Evolutionary conservation across 2,329 filamentous ascomycete species (phyloP), one percentile per base, ranked within the genome.

Genomic region (Clathrospora elynae): DNA sequence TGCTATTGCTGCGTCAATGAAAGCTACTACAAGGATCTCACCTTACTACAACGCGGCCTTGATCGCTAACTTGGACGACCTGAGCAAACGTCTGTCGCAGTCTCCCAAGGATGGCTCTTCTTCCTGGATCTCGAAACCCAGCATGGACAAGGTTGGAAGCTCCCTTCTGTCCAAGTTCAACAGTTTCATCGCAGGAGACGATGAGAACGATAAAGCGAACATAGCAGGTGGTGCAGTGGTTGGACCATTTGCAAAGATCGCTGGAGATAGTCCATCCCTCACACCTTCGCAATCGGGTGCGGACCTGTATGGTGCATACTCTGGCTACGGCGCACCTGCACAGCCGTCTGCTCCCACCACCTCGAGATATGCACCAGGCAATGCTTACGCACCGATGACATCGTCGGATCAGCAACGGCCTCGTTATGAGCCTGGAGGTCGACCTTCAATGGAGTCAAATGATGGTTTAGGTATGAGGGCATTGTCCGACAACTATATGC

Each of bases 71-170:
- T 80, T 97, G 6, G 90, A 96, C 46, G 91, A 97, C 65, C 78
- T 99, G 20, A 83, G 82, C 65, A 87, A 86, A 52, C 85, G 92
- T 46, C 75, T 99, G 25, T 91, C 87, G 57, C 88, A 93, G 66
- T 86, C 90, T 12, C 90, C 91, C 9, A 89, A 87, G 63, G 90
- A 93, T 55, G 84, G 82, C 41, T 85, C 84, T 5, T 85, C 83
- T 13, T 92, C 90, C 2, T 96, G 92, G 89, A 93, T 99, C 37
- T 87, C 90, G 1, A 96, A 93, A 69, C 90, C 92, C 5, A 96
- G 84, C 68, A 95, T 97, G 81, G 91, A 95, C 70, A 96, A 95
- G 71, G 90, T 97, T 0, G 93, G 91, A 2, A 90, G 87, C 49
- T 90, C 87, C 22, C 83, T 97, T 66, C 91, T 90, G 81, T 90